Conservation (phyloP, 495 filamentous ascomycete genomes). For the Penicillium dipodomyicola region DNA sequence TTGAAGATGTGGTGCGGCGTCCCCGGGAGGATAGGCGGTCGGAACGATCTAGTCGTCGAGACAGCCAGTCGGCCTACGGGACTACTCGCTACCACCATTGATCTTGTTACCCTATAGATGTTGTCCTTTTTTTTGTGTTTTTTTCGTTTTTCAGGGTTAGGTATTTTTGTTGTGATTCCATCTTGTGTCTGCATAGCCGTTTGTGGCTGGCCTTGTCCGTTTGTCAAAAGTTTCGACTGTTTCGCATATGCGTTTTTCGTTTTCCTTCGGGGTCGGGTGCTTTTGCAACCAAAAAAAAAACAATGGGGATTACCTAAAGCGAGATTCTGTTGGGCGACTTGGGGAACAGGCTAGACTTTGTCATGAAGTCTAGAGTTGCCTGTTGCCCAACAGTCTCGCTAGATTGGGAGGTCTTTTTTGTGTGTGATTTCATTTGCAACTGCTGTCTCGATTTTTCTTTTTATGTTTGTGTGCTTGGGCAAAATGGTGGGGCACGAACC, state of each 20-base stretch:
- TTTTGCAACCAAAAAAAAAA: slow-evolving; percentile 20
- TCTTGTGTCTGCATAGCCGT: slow-evolving; percentile 14
- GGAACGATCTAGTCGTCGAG: slow-evolving; percentile 40
- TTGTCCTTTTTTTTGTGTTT: neutral
- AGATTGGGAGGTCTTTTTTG: slow-evolving; percentile 30
- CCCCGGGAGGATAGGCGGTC: slow-evolving; percentile 37
- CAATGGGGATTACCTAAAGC: slow-evolving; percentile 4
- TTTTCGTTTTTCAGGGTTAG: slow-evolving; percentile 1
- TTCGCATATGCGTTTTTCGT: slow-evolving; percentile 8
- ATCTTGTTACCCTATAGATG: slow-evolving; percentile 7
- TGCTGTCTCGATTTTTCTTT: slow-evolving; percentile 17
- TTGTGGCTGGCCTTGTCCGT: slow-evolving; percentile 12
- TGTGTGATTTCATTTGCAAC: slow-evolving; percentile 26
- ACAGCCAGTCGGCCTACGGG: slow-evolving; percentile 41
- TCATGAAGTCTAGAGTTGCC: neutral
- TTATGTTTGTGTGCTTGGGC: slow-evolving; percentile 19
- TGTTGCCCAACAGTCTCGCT: neutral
- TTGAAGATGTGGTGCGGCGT: slow-evolving; percentile 31
- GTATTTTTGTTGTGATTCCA: slow-evolving; percentile 7
- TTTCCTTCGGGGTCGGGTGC: slow-evolving; percentile 17
- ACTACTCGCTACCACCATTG: slow-evolving; percentile 16
- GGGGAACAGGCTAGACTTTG: slow-evolving; percentile 1
- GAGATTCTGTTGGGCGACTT: slow-evolving; percentile 1
- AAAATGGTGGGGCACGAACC: slow-evolving; percentile 19
- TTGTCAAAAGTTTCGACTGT: slow-evolving; percentile 24